Evolutionary conservation across 331 rosid genomes (phyloP).

Genomic region (Malus hybrid): DNA sequence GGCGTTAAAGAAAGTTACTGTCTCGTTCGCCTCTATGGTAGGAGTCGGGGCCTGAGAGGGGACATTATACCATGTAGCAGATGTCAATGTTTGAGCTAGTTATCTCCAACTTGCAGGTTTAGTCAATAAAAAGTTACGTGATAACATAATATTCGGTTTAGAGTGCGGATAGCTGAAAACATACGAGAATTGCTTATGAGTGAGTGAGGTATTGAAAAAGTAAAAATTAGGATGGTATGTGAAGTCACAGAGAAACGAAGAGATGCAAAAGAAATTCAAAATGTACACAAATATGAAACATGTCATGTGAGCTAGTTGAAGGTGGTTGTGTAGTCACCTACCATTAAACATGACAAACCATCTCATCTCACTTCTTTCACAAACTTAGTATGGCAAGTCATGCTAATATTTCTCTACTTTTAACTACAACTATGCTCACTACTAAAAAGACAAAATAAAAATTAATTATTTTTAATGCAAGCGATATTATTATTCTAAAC

Average conservation of each 20-base stretch:
- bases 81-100: too few relatives aligned
- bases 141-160: too few relatives aligned
- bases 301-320: conserved; percentile 40
- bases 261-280: conserved; percentile 28
- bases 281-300: conserved; percentile 25
- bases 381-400: conserved; percentile 39
- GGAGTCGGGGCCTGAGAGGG: too few relatives aligned
- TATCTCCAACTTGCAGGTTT: too few relatives aligned
- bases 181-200: conserved; percentile 10
- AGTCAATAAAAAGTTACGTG: too few relatives aligned
- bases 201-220: conserved; percentile 51
- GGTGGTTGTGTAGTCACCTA: conserved; percentile 95
- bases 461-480: too few relatives aligned
- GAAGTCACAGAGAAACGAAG: conserved; percentile 28
- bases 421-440: conserved; percentile 18
- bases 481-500: too few relatives aligned
- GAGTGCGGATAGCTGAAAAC: too few relatives aligned
- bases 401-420: conserved; percentile 37
- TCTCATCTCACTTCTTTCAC: conserved; percentile 48
- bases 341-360: conserved; percentile 73
- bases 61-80: too few relatives aligned
- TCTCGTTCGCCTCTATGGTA: too few relatives aligned
- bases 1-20: too few relatives aligned
- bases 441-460: neutral
- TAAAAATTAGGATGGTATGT: conserved; percentile 19